These are phyloP conservation scores for Hirschioporus abietinus DNA, from an alignment of 768 basidiomycete genomes.

Conservation along the genomic window DNA sequence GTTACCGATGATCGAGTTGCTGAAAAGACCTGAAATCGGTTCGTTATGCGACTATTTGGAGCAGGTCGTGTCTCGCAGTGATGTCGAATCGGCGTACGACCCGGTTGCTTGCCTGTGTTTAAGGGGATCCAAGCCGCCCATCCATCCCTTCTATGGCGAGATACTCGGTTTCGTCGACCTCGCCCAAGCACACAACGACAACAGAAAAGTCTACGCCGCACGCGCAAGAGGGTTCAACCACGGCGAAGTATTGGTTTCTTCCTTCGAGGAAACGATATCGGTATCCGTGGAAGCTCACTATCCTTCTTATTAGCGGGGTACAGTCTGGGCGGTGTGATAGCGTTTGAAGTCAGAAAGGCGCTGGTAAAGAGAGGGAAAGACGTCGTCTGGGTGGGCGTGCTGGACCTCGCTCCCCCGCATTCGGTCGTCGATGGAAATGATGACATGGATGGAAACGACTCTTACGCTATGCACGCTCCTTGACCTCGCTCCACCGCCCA, in stretches of 20 bases:
- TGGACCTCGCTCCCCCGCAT: constrained; percentile 41
- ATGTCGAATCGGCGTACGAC: no score
- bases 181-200: constrained; percentile 16
- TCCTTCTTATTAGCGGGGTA: constrained; percentile 37
- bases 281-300: constrained; percentile 28
- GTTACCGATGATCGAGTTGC: no score
- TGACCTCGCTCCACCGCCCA: constrained; percentile 22
- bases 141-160: no score
- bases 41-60: no score
- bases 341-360: constrained; percentile 36
- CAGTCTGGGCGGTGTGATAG: constrained; percentile 40
- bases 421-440: constrained; percentile 36
- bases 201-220: constrained; percentile 40
- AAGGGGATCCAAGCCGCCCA: no score
- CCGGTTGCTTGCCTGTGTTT: no score
- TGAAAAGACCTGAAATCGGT: no score
- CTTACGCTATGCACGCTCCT: constrained; percentile 39
- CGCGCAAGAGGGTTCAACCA: constrained; percentile 40
- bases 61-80: no score
- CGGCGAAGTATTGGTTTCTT: constrained; percentile 28
- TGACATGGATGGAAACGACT: constrained; percentile 35
- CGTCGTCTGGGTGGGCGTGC: constrained; percentile 35
- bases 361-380: constrained; percentile 29
- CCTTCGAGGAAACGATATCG: constrained; percentile 36
- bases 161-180: no score